Evolutionary conservation across 495 filamentous ascomycete species (phyloP).

Genomic region (Thozetella sp.): DNA sequence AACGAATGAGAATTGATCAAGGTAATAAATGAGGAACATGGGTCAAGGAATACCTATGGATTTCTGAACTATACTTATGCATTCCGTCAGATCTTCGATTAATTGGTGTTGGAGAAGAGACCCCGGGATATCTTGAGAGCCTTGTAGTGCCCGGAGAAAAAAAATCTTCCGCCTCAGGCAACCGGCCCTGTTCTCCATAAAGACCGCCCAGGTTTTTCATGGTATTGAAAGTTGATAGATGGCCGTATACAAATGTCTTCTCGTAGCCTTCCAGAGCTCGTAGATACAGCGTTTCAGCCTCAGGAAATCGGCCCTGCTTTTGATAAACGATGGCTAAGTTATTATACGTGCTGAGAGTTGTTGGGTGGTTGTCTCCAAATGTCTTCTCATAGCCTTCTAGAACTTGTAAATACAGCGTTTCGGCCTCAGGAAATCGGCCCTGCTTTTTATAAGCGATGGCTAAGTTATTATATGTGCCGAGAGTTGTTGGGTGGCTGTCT

Average conservation of each 20-base stretch:
- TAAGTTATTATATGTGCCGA: no score
- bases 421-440: no score
- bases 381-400: constrained; percentile 31
- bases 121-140: no score
- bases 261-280: constrained; percentile 34
- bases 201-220: constrained; percentile 17
- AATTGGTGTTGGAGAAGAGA: no score
- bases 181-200: constrained; percentile 26
- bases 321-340: constrained; percentile 25
- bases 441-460: no score
- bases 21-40: no score
- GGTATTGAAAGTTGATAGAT: constrained; percentile 28
- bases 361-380: constrained; percentile 24
- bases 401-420: no score
- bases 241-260: constrained; percentile 28
- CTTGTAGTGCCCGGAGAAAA: constrained; percentile 28
- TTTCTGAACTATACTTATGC: no score
- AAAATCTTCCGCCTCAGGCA: constrained; percentile 24
- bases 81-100: no score
- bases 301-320: constrained; percentile 16
- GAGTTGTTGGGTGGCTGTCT: neutral
- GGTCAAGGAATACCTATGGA: no score
- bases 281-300: constrained; percentile 27
- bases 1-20: no score
- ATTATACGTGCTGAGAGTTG: constrained; percentile 22